Percentiles rank a stretch among this genome's conserved stretches.
Evolutionary conservation across 441 rosid genomes (phyloP).

Genomic region (Gossypium gossypioides): DNA sequence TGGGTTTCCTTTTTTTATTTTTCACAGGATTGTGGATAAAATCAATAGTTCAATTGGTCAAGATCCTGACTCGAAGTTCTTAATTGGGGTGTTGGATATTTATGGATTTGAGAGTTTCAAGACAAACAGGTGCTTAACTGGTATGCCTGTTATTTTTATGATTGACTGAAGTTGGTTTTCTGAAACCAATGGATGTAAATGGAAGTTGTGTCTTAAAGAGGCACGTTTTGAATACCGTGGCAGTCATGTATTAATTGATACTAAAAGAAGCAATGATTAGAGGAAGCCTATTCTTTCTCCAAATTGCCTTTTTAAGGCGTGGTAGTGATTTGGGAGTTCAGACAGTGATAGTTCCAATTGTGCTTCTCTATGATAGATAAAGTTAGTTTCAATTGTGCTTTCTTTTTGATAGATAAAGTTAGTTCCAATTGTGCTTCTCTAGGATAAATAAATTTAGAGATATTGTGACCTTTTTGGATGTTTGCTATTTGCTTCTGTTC

Average conservation of each 20-base stretch:
- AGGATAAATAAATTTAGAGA: background rate
- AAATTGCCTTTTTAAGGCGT: background rate
- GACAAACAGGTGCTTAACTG: constrained; percentile 91
- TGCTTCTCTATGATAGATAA: background rate
- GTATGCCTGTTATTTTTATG: constrained; percentile 44
- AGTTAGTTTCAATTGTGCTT: background rate
- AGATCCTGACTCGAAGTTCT: constrained; percentile 69
- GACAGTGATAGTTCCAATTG: background rate
- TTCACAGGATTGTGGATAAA: constrained; percentile 73
- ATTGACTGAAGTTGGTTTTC: constrained; percentile 22
- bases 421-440: background rate
- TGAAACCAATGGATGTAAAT: constrained; percentile 19
- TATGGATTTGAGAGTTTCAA: constrained; percentile 98
- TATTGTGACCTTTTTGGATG: background rate
- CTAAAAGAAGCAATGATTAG: background rate
- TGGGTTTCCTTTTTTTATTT: constrained; percentile 13
- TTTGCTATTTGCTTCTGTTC: constrained; percentile 13
- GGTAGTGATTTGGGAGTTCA: background rate
- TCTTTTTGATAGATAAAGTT: background rate
- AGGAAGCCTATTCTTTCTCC: constrained; percentile 11
- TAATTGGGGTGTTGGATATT: constrained; percentile 91
- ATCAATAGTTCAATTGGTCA: constrained; percentile 85
- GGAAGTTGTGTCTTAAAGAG: constrained; percentile 3
- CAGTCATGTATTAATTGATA: background rate
- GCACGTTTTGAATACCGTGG: background rate